Evolutionary conservation across 306 rosid species (phyloP).

Genomic region (Cucurbita argyrosperma): DNA sequence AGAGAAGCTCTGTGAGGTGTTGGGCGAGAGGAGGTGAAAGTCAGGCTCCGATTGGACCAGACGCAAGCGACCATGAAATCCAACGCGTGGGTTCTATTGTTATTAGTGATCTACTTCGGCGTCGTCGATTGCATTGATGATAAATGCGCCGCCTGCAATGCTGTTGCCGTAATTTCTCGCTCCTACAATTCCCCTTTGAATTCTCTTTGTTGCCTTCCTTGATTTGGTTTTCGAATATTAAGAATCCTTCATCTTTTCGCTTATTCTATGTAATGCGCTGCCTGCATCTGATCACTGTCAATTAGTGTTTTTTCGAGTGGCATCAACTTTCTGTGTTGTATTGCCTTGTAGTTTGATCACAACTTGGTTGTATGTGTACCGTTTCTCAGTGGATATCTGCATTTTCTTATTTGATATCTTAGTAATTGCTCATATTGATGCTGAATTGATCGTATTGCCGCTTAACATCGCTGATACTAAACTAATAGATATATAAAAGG

Average conservation of each 20-base stretch:
- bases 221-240: neutral
- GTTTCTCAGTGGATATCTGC: neutral
- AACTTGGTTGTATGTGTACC: neutral
- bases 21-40: neutral
- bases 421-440: neutral
- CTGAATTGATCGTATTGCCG: neutral
- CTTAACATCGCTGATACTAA: neutral
- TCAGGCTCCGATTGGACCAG: neutral
- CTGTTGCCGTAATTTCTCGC: conserved; percentile 51
- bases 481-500: neutral
- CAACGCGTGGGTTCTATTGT: conserved; percentile 16
- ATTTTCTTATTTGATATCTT: neutral
- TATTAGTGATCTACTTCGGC: conserved; percentile 19
- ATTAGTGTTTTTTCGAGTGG: neutral
- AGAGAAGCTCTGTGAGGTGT: neutral
- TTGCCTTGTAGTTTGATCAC: neutral
- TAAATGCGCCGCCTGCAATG: conserved; percentile 85
- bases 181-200: neutral
- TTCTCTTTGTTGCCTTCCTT: neutral
- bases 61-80: conserved; percentile 18
- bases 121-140: conserved; percentile 45
- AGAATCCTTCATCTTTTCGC: neutral
- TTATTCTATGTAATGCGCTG: neutral
- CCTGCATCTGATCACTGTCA: neutral
- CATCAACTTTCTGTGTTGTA: neutral